These are phyloP conservation scores for Dichomitus squalens DNA, from an alignment of 1,284 basidiomycete species.

Conservation along the genomic window DNA sequence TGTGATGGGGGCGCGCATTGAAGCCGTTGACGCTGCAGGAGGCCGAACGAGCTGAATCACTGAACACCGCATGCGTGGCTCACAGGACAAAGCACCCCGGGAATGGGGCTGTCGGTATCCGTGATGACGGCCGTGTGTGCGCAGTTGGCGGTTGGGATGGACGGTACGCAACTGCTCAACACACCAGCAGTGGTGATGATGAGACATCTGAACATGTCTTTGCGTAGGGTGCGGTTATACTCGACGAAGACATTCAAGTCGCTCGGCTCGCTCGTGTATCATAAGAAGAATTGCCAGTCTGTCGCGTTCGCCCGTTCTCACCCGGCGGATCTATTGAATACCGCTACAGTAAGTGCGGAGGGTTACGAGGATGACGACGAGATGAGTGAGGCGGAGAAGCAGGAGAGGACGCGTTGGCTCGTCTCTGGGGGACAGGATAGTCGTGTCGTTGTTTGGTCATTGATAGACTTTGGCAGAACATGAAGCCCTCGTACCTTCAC, in stretches of 20 bases:
- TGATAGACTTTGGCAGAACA: constrained; percentile 63
- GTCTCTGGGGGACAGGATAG: constrained; percentile 74
- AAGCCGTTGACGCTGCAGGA: constrained; percentile 4
- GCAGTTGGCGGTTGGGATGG: constrained; percentile 92
- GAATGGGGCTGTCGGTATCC: constrained; percentile 73
- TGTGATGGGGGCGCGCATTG: neutral
- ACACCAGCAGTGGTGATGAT: no score
- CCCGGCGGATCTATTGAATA: neutral
- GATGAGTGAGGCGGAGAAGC: constrained; percentile 52
- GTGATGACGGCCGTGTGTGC: constrained; percentile 74
- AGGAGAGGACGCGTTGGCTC: constrained; percentile 65
- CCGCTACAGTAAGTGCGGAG: neutral
- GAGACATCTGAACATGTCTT: no score
- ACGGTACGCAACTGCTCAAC: no score
- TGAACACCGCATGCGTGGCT: constrained; percentile 29
- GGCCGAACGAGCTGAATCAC: constrained; percentile 15
- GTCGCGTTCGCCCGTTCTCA: constrained; percentile 62
- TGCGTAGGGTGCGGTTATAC: constrained; percentile 73
- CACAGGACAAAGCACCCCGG: constrained; percentile 79
- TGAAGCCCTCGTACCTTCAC: constrained; percentile 26
- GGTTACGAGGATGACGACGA: constrained; percentile 52
- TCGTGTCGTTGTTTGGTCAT: constrained; percentile 76
- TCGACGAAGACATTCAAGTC: constrained; percentile 76
- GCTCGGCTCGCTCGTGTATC: constrained; percentile 79
- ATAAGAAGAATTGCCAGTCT: constrained; percentile 73